A percentile compares a stretch with the other conserved stretches of the same genome.
Evolutionary conservation across 805 yeast genomes (phyloP).

Genomic region (Kodamaea sagamina): DNA sequence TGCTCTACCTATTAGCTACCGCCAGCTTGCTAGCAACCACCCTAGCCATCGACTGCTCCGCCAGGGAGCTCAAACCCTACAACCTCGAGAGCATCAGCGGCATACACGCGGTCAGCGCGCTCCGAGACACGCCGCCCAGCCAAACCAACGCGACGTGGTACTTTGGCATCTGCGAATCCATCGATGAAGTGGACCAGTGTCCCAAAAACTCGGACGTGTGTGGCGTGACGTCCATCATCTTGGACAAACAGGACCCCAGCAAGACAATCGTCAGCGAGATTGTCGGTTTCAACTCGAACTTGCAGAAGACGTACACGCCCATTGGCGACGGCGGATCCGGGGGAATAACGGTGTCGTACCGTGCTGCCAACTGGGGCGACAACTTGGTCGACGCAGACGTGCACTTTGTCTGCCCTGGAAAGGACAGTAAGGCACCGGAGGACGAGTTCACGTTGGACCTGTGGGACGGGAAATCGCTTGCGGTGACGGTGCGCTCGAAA

Average conservation of each 20-base stretch:
- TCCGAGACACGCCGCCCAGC: conserved; percentile 78
- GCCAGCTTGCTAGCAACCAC: conserved; percentile 12
- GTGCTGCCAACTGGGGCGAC: conserved; percentile 73
- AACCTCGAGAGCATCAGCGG: conserved; percentile 53
- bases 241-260: conserved; percentile 43
- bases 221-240: conserved; percentile 59
- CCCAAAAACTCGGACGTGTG: conserved; percentile 75
- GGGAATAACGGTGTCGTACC: conserved; percentile 42
- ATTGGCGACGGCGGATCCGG: conserved; percentile 29
- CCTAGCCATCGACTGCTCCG: conserved; percentile 36
- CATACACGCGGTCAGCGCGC: conserved; percentile 37
- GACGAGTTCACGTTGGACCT: conserved; percentile 29
- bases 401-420: conserved; percentile 47
- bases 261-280: conserved; percentile 58
- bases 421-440: conserved; percentile 21
- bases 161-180: conserved; percentile 66
- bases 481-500: conserved; percentile 31
- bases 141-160: conserved; percentile 63
- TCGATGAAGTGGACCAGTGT: conserved; percentile 53
- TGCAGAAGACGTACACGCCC: conserved; percentile 31
- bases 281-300: conserved; percentile 53
- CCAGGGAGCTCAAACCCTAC: conserved; percentile 36
- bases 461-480: conserved; percentile 41
- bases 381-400: conserved; percentile 48
- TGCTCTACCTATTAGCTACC: not conserved